A percentile compares a stretch with the other conserved stretches of the same genome.
Evolutionary conservation across 192 early-diverging fungal species (phyloP).

Genomic region (Backusella parvicylindrica): DNA sequence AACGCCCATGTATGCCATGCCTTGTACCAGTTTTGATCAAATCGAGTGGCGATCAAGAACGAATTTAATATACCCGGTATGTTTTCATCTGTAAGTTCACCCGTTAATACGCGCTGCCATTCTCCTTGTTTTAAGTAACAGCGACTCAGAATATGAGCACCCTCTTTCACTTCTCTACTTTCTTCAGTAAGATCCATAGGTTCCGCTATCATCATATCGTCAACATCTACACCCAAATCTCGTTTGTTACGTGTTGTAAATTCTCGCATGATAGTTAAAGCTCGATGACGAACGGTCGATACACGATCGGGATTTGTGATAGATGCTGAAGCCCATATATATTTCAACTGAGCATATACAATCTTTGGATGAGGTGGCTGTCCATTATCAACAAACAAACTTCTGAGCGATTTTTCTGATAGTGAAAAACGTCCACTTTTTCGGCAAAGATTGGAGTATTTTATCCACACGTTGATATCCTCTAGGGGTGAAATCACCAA

Average conservation of each 20-base stretch:
- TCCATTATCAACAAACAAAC: slow-evolving; percentile 58
- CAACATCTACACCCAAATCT: slow-evolving; percentile 55
- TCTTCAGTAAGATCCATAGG: slow-evolving; percentile 39
- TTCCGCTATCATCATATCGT: slow-evolving; percentile 44
- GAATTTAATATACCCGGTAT: slow-evolving; percentile 75
- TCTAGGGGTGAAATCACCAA: slow-evolving; percentile 87
- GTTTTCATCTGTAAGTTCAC: slow-evolving; percentile 46
- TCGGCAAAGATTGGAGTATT: slow-evolving; percentile 92
- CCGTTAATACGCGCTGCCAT: slow-evolving; percentile 71
- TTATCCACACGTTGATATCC: slow-evolving; percentile 94
- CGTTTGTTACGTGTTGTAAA: slow-evolving; percentile 78
- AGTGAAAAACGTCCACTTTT: slow-evolving; percentile 80
- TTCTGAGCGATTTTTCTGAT: slow-evolving; percentile 73
- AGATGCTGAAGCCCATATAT: slow-evolving; percentile 68
- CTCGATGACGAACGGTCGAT: slow-evolving; percentile 51
- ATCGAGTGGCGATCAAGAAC: slow-evolving; percentile 79
- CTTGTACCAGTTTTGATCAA: slow-evolving; percentile 92
- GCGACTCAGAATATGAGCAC: slow-evolving; percentile 60
- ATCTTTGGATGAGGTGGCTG: slow-evolving; percentile 62
- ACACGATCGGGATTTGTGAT: not conserved
- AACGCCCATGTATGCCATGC: slow-evolving; percentile 98
- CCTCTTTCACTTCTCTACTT: slow-evolving; percentile 39
- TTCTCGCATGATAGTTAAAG: slow-evolving; percentile 70
- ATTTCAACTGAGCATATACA: slow-evolving; percentile 92
- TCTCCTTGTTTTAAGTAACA: slow-evolving; percentile 95